Evolutionary conservation across 1,139 yeast species (phyloP).

Genomic region (Pichia sp.): DNA sequence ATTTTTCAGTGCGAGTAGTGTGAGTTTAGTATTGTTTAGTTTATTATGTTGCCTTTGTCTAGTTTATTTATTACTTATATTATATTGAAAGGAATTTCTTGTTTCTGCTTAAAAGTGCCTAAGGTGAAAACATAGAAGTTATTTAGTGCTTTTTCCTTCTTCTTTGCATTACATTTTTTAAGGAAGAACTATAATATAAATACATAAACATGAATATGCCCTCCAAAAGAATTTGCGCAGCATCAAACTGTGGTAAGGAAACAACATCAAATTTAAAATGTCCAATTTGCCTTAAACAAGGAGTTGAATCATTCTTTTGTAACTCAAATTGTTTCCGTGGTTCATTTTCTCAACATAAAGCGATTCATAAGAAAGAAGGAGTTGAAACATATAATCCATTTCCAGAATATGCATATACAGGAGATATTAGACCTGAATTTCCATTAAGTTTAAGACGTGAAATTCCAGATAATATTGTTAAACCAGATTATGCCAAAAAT

Average conservation of each 20-base stretch:
- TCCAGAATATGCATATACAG: conserved; percentile 69
- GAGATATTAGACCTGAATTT: conserved; percentile 68
- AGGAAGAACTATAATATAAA: no score
- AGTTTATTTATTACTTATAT: no score
- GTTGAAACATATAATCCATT: conserved; percentile 71
- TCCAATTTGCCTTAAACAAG: conserved; percentile 82
- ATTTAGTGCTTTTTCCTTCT: no score
- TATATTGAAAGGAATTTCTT: no score
- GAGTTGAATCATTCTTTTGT: conserved; percentile 62
- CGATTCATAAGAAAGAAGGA: conserved; percentile 42
- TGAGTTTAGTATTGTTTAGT: no score
- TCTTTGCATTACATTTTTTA: no score
- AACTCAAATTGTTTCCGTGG: conserved; percentile 78
- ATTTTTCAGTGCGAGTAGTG: no score
- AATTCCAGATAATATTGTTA: conserved; percentile 63
- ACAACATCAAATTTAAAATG: conserved; percentile 77
- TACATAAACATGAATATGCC: no score
- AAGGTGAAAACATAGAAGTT: no score
- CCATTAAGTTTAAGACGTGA: conserved; percentile 70
- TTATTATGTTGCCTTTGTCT: no score
- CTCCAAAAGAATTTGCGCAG: conserved; percentile 41
- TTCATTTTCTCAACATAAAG: conserved; percentile 58
- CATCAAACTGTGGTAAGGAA: conserved; percentile 77
- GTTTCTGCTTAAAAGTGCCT: no score
- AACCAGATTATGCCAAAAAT: conserved; percentile 78